phyloP scores from a whole-genome alignment of 345 rosid genomes.

The Cardamine occulta region DNA sequence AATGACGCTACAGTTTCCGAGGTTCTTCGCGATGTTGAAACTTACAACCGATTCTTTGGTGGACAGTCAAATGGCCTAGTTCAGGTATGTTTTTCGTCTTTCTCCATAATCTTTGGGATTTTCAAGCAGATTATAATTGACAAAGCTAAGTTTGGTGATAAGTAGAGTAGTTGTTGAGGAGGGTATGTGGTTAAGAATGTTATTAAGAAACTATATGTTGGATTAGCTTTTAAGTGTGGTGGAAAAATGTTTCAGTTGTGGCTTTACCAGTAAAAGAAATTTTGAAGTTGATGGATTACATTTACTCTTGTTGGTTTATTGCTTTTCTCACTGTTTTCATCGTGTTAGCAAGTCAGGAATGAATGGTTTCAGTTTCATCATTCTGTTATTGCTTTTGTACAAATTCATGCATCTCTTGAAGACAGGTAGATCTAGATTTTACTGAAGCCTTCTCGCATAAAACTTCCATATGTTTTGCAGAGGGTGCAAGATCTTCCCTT shows the following conservation, averaged over 20 bases:
- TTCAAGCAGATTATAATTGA: neutral
- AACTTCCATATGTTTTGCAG: conserved; percentile 43
- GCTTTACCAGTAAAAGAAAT: neutral
- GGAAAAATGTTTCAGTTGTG: neutral
- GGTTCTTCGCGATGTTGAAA: conserved; percentile 55
- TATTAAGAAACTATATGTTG: neutral
- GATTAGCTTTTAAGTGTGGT: neutral
- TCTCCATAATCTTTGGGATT: neutral
- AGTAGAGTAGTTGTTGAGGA: neutral
- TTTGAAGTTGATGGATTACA: conserved; percentile 9
- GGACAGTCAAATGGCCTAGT: conserved; percentile 52
- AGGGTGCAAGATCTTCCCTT: conserved; percentile 95
- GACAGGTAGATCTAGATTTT: neutral
- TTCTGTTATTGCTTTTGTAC: neutral
- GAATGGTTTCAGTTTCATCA: neutral
- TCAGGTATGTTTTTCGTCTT: conserved; percentile 54
- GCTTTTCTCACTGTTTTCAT: neutral
- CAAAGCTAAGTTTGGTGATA: neutral
- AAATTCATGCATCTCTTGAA: neutral
- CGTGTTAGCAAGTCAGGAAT: neutral
- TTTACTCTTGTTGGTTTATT: neutral
- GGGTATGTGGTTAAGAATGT: neutral
- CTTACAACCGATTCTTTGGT: conserved; percentile 74
- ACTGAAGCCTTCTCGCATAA: neutral
- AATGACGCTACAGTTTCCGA: conserved; percentile 49